Base-by-base conservation (phyloP, 2,329 filamentous ascomycete species). In the Colletotrichum tanaceti region DNA sequence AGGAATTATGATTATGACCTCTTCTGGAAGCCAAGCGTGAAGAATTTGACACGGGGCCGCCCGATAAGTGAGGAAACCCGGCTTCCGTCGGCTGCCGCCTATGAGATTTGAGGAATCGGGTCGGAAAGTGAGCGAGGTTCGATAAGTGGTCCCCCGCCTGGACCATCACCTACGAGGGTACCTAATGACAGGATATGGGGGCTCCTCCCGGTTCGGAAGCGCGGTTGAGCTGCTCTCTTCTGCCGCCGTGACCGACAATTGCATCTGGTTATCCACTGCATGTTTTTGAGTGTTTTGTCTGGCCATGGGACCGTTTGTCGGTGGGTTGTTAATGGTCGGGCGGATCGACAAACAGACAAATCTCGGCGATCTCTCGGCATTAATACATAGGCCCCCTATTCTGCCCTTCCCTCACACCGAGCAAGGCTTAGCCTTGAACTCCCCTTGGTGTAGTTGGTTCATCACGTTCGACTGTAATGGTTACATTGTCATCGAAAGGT, bases 391-490 rank as follows among this genome's bases (percentile, higher is more conserved):
- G n/a, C n/a, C n/a, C n/a, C n/a, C n/a, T n/a, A n/a, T n/a, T n/a
- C n/a, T n/a, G n/a, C n/a, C n/a, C n/a, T n/a, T n/a, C n/a, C n/a
- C n/a, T n/a, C n/a, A n/a, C 53, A 59, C 65, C 65, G 57, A 68
- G 65, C 54, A 41, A 43, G 55, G 55, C 50, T n/a, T 52, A 60
- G 65, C 38, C 44, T 28, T 35, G 55, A 44, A 20, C 55, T 65
- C 64, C 50, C 64, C 64, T 67, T 67, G 64, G 64, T 67, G 64
- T 67, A 67, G 64, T 67, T 67, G 64, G 64, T 67, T 67, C n/a
- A 67, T 67, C 64, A 67, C 64, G 64, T 67, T 67, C 64, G 64
- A 67, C 64, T 67, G 64, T 67, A 67, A 67, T 67, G 64, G 64
- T 58, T 24, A 11, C 60, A 63, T 39, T n/a, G 47, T 67, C 35